Evolutionary conservation across 202 grass and related monocot genomes (phyloP), one percentile per base, ranked within the genome.

Genomic region (Panicum hallii): DNA sequence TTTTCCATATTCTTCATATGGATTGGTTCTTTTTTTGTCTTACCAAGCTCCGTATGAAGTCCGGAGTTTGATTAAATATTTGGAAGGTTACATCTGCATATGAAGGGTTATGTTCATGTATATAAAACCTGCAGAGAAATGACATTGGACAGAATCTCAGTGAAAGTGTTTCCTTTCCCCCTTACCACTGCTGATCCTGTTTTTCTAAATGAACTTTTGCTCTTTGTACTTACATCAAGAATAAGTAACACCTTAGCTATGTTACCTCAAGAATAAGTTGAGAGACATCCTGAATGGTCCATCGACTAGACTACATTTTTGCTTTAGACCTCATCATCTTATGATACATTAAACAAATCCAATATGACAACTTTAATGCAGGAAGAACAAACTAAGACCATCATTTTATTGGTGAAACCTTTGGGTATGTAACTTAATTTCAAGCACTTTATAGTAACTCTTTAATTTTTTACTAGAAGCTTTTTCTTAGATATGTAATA

Each of bases 11-110:
- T 86, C 42, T 66, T 74, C 13, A 26, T 80, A 79, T 74, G 46
- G 11, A 73, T 43, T 30, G 26, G 26, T 26, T 26, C 26, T 26
- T 63, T 68, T 44, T 80, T 47, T 44, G 4, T 87, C 50, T 67
- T 30, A 34, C 7, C 34, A 1, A 78, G 11, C 75, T 61, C 68
- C 0, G 58, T 67, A 57, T 38, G 2, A 4, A 75, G 48, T 23
- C 58, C 22, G 64, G 12, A 66, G 36, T 62, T 75, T 75, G 19
- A 75, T 75, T 60, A 42, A 67, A 44, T 74, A 80, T 80, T 63
- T 63, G 4, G 57, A 81, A 55, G 48, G 15, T 40, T 75, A 63
- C 41, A 67, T 75, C 6, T 65, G 2, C 22, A 38, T 65, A 73
- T 16, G 22, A 15, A 26, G n/a, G 46, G 14, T 76, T 66, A 73